Evolutionary conservation across 345 rosid genomes (phyloP), one percentile per base, ranked within the genome.

Genomic region (Arabidopsis suecica): DNA sequence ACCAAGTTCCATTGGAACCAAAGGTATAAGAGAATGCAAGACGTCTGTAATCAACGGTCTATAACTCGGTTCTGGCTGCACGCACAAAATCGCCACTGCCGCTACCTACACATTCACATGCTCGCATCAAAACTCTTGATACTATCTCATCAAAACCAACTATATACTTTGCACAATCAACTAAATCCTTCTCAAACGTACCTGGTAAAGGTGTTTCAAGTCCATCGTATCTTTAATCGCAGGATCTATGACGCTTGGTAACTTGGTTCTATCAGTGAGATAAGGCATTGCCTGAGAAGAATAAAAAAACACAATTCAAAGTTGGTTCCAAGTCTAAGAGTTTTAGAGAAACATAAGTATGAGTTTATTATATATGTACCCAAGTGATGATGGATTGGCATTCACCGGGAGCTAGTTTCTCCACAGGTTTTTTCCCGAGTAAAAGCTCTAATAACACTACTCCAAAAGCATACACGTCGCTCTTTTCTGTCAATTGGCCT

Each of bases 391-490:
- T 84, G 63, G 97, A 90, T 82, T 90, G 97, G 80, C 97, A 92
- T 79, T 88, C 93, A 83, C 86, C 77, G 44, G 91, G 91, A 82
- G 88, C 90, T 80, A 88, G 73, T 90, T 90, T 90, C 76, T 95
- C 97, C 0, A 95, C 90, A 0, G 99, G 97, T 79, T 87, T 89
- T 77, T 88, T 86, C 61, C 97, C 90, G 49, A 95, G 70, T 34
- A 95, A 80, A 80, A 95, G 97, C 80, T 95, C 99, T 74, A 95
- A 82, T 73, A 95, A 96, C 81, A 95, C 99, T 28, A 95, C 90
- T 42, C 99, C 99, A 64, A 88, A 95, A 2, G 97, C 99, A 74
- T 90, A 95, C 41, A 95, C 99, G 61, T 95, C 99, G 20, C 99
- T 95, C 86, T 95, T 95, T 40, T 95, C 99, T 1, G 97, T 95